Evolutionary conservation across 1,139 yeast species (phyloP).

Genomic region (Kodamaea plutei): DNA sequence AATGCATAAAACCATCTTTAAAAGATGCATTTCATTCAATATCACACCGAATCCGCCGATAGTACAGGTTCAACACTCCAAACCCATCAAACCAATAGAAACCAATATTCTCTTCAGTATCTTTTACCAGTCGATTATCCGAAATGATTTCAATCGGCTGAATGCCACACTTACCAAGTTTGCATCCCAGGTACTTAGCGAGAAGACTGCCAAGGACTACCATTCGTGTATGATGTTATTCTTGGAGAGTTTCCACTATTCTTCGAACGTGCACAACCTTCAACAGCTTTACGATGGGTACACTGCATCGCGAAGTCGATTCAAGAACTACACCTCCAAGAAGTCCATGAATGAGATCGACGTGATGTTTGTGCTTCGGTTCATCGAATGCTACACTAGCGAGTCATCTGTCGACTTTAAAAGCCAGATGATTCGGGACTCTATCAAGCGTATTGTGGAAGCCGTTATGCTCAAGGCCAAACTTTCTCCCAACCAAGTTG

Average conservation of each 20-base stretch:
- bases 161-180: slow-evolving; percentile 7
- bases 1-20: too few species aligned
- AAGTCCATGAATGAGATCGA: background rate
- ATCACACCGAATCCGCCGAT: background rate
- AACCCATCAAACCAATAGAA: slow-evolving; percentile 2
- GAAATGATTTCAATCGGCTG: slow-evolving; percentile 10
- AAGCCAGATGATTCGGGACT: slow-evolving; percentile 5
- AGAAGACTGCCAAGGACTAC: slow-evolving; percentile 9
- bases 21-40: background rate
- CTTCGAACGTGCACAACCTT: slow-evolving; percentile 12
- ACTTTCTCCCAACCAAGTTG: too few species aligned
- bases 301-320: background rate
- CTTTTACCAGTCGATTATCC: slow-evolving; percentile 11
- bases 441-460: slow-evolving; percentile 4
- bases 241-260: too few species aligned
- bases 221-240: too few species aligned
- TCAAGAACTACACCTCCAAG: background rate
- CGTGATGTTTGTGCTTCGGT: slow-evolving; percentile 1
- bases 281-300: slow-evolving; percentile 10
- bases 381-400: slow-evolving; percentile 1
- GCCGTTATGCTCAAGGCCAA: background rate
- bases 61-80: background rate
- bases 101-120: slow-evolving; percentile 7
- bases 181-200: slow-evolving; percentile 4
- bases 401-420: slow-evolving; percentile 4